phyloP scores from a whole-genome alignment of 768 basidiomycete genomes.

The Boletellus ananiceps region DNA sequence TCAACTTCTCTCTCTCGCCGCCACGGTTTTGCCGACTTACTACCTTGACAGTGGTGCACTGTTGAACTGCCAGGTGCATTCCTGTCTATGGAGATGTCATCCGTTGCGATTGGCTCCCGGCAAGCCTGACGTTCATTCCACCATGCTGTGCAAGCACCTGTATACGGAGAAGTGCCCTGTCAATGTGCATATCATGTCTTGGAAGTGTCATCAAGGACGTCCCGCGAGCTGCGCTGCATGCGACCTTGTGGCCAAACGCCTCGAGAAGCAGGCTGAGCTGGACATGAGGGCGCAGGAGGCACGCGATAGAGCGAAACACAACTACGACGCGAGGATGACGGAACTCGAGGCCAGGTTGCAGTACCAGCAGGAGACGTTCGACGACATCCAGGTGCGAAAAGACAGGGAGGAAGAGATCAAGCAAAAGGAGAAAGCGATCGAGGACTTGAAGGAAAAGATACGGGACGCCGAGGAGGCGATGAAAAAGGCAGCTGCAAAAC shows the following conservation, averaged over 20 bases:
- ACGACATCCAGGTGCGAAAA: slow-evolving; percentile 41
- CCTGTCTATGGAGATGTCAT: slow-evolving; percentile 62
- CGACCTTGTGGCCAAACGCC: slow-evolving; percentile 37
- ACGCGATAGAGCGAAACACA: slow-evolving; percentile 42
- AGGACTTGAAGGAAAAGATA: slow-evolving; percentile 27
- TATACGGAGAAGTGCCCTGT: slow-evolving; percentile 37
- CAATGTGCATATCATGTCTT: slow-evolving; percentile 40
- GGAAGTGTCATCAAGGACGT: slow-evolving; percentile 42
- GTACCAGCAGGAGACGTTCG: slow-evolving; percentile 23
- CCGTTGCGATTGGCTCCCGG: slow-evolving; percentile 46
- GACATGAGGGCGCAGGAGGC: slow-evolving; percentile 41
- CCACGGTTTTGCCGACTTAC: too few relatives aligned
- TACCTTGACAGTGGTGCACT: slow-evolving; percentile 8
- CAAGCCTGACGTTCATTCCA: slow-evolving; percentile 16
- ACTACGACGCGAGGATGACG: slow-evolving; percentile 40
- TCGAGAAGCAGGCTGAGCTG: slow-evolving; percentile 37
- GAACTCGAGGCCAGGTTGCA: slow-evolving; percentile 41
- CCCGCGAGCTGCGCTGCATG: slow-evolving; percentile 44
- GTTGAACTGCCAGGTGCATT: slow-evolving; percentile 33
- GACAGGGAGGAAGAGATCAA: slow-evolving; percentile 38
- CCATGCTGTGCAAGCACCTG: slow-evolving; percentile 40
- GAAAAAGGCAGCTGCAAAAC: slow-evolving; percentile 10
- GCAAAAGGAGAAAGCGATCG: slow-evolving; percentile 44
- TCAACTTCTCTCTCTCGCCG: background rate
- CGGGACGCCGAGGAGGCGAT: slow-evolving; percentile 8